Conservation (phyloP, 768 basidiomycete genomes). For the Cystobasidium ongulense region DNA sequence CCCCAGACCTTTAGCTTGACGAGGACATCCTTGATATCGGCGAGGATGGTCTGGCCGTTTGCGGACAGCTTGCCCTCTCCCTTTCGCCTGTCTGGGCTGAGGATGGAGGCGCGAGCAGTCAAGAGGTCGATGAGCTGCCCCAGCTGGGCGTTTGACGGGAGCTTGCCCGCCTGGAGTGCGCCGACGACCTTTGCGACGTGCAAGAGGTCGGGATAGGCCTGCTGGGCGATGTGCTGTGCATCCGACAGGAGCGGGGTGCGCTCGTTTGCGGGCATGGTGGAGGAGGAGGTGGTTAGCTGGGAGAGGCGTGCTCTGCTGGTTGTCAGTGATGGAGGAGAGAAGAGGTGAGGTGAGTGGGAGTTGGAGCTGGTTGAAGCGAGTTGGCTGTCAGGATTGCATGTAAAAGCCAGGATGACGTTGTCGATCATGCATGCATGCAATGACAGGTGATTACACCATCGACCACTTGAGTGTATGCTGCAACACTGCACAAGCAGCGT, state of each 20-base stretch:
- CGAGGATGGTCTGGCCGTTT: slow-evolving; percentile 20
- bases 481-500: too few relatives aligned
- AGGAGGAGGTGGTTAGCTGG: background rate
- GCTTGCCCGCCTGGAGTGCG: slow-evolving; percentile 27
- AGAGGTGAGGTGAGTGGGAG: too few relatives aligned
- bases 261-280: slow-evolving; percentile 18
- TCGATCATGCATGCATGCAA: too few relatives aligned
- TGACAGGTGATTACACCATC: too few relatives aligned
- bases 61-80: slow-evolving; percentile 24
- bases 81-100: slow-evolving; percentile 17
- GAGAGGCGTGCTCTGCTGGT: background rate
- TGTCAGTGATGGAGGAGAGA: background rate
- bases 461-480: too few relatives aligned
- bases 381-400: too few relatives aligned
- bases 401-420: too few relatives aligned
- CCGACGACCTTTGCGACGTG: slow-evolving; percentile 26
- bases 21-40: slow-evolving; percentile 9
- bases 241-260: slow-evolving; percentile 24
- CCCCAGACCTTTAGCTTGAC: slow-evolving; percentile 21
- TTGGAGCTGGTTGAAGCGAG: too few relatives aligned
- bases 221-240: slow-evolving; percentile 13
- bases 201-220: slow-evolving; percentile 19
- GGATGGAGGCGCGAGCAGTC: background rate
- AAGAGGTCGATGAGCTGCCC: slow-evolving; percentile 5
- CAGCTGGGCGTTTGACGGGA: slow-evolving; percentile 13